Percentiles rank a stretch among this genome's conserved stretches.
phyloP scores from a whole-genome alignment of 2,329 filamentous ascomycete species.

The Pseudofabraea citricarpa region DNA sequence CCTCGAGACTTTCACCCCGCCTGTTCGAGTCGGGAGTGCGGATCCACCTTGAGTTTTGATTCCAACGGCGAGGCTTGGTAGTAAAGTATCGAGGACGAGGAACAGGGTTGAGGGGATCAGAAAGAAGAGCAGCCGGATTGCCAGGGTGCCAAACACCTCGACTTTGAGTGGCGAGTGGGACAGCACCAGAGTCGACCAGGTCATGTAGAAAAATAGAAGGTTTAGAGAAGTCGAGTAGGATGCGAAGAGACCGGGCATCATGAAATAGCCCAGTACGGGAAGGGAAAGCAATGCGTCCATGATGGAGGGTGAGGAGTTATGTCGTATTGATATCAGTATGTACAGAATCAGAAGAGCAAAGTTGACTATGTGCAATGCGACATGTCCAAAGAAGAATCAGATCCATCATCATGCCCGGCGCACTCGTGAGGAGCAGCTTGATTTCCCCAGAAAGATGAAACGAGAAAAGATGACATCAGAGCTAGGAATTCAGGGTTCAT shows the following conservation, averaged over 20 bases:
- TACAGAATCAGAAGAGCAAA: too few species aligned
- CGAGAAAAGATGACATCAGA: too few species aligned
- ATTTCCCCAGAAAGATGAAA: too few species aligned
- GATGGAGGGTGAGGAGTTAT: neutral
- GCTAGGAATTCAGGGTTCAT: too few species aligned
- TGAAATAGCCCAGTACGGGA: slow-evolving; percentile 64
- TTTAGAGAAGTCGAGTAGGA: slow-evolving; percentile 79
- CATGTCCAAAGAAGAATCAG: too few species aligned
- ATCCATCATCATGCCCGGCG: neutral
- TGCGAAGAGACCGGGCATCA: slow-evolving; percentile 53
- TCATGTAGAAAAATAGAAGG: slow-evolving; percentile 84
- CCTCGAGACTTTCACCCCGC: slow-evolving; percentile 24
- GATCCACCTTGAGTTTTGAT: slow-evolving; percentile 62
- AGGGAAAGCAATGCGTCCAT: slow-evolving; percentile 69
- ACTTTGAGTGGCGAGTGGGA: slow-evolving; percentile 71
- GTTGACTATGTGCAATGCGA: too few species aligned
- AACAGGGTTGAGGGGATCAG: slow-evolving; percentile 68
- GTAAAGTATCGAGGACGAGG: slow-evolving; percentile 63
- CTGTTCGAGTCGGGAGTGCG: slow-evolving; percentile 43
- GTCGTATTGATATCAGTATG: neutral
- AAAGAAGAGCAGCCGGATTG: slow-evolving; percentile 65
- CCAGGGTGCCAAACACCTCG: slow-evolving; percentile 66
- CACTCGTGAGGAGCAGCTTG: too few species aligned
- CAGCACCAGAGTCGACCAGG: slow-evolving; percentile 79
- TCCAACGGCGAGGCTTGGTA: slow-evolving; percentile 63